phyloP scores from a whole-genome alignment of 2,329 filamentous ascomycete genomes.

The Bipolaris cookei region DNA sequence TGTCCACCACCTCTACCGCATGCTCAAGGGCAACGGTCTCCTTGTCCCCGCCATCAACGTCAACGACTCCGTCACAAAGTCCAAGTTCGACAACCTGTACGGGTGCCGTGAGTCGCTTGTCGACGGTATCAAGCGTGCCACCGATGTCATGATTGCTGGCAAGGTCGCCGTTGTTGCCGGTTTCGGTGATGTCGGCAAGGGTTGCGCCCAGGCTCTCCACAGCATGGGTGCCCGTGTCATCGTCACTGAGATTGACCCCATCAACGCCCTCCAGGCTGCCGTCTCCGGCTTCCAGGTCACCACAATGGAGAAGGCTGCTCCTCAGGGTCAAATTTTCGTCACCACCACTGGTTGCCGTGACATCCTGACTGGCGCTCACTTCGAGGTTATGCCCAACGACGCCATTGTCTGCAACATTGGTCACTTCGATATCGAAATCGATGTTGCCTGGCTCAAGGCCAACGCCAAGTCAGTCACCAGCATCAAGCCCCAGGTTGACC shows the following conservation, averaged over 20 bases:
- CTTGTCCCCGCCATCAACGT: conserved; percentile 96
- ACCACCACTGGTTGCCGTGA: conserved; percentile 99
- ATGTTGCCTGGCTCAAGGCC: conserved; percentile 99
- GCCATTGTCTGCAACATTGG: conserved; percentile 99
- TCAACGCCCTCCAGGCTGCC: conserved; percentile 98
- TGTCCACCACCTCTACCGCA: conserved; percentile 98
- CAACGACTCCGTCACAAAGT: conserved; percentile 99
- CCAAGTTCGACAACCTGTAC: conserved; percentile 99
- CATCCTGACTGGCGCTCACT: conserved; percentile 90
- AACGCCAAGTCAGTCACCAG: conserved; percentile 92
- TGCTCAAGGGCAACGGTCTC: conserved; percentile 79
- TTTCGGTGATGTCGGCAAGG: conserved; percentile 99
- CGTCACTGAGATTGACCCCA: conserved; percentile 96
- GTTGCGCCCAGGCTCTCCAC: conserved; percentile 92
- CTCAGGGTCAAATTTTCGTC: conserved; percentile 94
- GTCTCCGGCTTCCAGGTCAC: conserved; percentile 96
- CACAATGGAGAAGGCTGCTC: conserved; percentile 96
- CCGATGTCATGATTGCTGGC: conserved; percentile 99
- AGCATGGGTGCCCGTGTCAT: conserved; percentile 97
- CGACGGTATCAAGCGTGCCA: conserved; percentile 99
- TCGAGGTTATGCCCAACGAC: conserved; percentile 94
- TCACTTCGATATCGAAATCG: conserved; percentile 99
- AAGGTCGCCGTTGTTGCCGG: conserved; percentile 98
- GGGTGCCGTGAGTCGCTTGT: conserved; percentile 98
- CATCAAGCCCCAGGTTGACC: conserved; percentile 99